A percentile compares a stretch with the other conserved stretches of the same genome.
phyloP scores from a whole-genome alignment of 768 basidiomycete species.

The Sutorius australiensis region DNA sequence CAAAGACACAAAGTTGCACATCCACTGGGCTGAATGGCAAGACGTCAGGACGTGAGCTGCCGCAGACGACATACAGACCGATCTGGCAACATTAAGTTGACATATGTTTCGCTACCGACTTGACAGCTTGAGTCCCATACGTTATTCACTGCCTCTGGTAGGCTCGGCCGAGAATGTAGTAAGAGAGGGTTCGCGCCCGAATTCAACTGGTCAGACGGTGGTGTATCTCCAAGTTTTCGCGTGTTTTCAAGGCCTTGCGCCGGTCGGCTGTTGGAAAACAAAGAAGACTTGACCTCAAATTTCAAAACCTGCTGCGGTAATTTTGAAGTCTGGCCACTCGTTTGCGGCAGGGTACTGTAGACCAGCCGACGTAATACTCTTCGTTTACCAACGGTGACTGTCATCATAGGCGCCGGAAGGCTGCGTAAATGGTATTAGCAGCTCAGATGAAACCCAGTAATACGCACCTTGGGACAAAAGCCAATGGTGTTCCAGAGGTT shows the following conservation, averaged over 20 bases:
- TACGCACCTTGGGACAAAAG: slow-evolving; percentile 53
- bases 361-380: slow-evolving; percentile 44
- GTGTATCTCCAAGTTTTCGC: neutral
- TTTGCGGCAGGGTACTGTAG: slow-evolving; percentile 38
- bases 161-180: neutral
- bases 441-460: neutral
- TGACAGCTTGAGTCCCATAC: slow-evolving; percentile 27
- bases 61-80: slow-evolving; percentile 35
- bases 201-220: neutral
- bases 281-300: slow-evolving; percentile 37
- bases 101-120: slow-evolving; percentile 34
- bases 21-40: slow-evolving; percentile 48
- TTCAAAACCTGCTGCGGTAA: slow-evolving; percentile 29
- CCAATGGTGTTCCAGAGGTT: slow-evolving; percentile 27
- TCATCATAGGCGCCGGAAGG: slow-evolving; percentile 35
- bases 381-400: slow-evolving; percentile 29
- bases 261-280: neutral
- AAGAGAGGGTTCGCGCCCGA: neutral
- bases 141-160: neutral
- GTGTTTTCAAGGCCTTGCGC: neutral
- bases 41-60: slow-evolving; percentile 2
- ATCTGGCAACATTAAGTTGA: slow-evolving; percentile 57
- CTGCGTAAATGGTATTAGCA: slow-evolving; percentile 25
- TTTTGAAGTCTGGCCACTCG: slow-evolving; percentile 3
- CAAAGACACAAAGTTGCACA: slow-evolving; percentile 45